These are phyloP conservation scores for Lomentospora prolificans DNA, from an alignment of 2,329 filamentous ascomycete genomes.

Conservation along the genomic window DNA sequence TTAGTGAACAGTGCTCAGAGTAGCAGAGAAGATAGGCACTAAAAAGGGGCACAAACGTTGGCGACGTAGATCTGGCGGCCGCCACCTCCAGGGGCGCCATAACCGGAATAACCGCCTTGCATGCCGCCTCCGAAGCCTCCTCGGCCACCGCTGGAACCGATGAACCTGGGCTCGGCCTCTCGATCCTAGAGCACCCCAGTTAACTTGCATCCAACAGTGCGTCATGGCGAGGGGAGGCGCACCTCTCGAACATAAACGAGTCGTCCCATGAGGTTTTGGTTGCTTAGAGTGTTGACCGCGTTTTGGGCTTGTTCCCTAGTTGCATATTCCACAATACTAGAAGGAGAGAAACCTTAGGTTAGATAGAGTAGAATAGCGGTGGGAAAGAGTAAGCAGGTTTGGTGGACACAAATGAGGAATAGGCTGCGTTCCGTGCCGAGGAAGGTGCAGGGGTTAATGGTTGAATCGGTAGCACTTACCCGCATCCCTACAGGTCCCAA, in stretches of 20 bases:
- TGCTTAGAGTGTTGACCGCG: constrained; percentile 95
- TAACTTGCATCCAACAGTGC: neutral
- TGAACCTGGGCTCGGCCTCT: constrained; percentile 95
- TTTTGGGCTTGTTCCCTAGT: constrained; percentile 98
- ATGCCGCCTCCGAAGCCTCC: constrained; percentile 43
- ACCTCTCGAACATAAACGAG: constrained; percentile 98
- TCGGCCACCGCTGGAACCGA: constrained; percentile 51
- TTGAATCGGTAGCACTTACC: constrained; percentile 52
- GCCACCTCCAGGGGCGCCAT: constrained; percentile 38
- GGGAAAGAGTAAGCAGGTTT: neutral
- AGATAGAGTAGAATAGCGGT: neutral
- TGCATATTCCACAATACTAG: constrained; percentile 99
- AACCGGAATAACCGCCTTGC: constrained; percentile 40
- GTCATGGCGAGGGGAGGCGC: constrained; percentile 21
- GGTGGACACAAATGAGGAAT: neutral
- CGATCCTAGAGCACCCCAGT: constrained; percentile 57
- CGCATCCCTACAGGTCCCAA: constrained; percentile 97
- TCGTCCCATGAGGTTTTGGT: constrained; percentile 97
- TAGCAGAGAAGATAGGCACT: constrained; percentile 18
- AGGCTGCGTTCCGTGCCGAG: neutral
- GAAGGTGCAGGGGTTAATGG: neutral
- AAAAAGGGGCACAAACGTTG: constrained; percentile 66
- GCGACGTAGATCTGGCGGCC: constrained; percentile 92
- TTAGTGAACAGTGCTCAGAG: constrained; percentile 17
- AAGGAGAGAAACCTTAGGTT: constrained; percentile 1